Evolutionary conservation across 2,329 filamentous ascomycete species (phyloP).

Genomic region (Arthrobotrys musiformis): DNA sequence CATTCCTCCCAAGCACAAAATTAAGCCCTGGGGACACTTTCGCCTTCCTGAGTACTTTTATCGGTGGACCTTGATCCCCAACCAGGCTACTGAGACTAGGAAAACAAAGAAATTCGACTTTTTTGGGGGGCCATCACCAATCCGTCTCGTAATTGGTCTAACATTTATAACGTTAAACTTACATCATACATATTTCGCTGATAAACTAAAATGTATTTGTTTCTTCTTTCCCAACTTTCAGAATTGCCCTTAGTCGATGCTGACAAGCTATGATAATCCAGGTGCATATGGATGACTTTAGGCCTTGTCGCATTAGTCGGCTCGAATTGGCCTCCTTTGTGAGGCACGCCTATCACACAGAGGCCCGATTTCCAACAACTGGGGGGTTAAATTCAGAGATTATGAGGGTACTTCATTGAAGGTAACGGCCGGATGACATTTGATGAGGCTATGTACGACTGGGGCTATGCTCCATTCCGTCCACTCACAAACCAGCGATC

Average conservation of each 20-base stretch:
- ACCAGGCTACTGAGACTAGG: not conserved
- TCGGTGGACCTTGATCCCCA: slow-evolving; percentile 3
- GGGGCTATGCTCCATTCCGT: slow-evolving; percentile 49
- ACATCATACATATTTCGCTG: slow-evolving; percentile 43
- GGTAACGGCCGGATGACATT: slow-evolving; percentile 17
- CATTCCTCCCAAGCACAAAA: slow-evolving; percentile 11
- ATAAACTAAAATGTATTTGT: slow-evolving; percentile 37
- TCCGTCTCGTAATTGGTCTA: slow-evolving; percentile 41
- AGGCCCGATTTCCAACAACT: slow-evolving; percentile 27
- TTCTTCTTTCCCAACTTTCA: slow-evolving; percentile 32
- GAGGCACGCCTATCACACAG: slow-evolving; percentile 50
- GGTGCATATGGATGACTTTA: not conserved
- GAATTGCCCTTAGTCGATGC: slow-evolving; percentile 21
- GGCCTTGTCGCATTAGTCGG: slow-evolving; percentile 43
- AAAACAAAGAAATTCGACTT: slow-evolving; percentile 5
- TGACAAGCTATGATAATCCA: slow-evolving; percentile 8
- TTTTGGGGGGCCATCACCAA: slow-evolving; percentile 32
- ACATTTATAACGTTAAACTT: slow-evolving; percentile 53
- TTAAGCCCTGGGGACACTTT: slow-evolving; percentile 24
- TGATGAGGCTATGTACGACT: slow-evolving; percentile 49
- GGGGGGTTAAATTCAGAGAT: too few relatives aligned
- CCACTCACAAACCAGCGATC: slow-evolving; percentile 52
- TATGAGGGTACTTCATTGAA: slow-evolving; percentile 3
- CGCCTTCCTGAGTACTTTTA: slow-evolving; percentile 2
- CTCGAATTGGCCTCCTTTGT: slow-evolving; percentile 39